Evolutionary conservation across 2,329 filamentous ascomycete genomes (phyloP).

Genomic region (Paecilomyces variotii): DNA sequence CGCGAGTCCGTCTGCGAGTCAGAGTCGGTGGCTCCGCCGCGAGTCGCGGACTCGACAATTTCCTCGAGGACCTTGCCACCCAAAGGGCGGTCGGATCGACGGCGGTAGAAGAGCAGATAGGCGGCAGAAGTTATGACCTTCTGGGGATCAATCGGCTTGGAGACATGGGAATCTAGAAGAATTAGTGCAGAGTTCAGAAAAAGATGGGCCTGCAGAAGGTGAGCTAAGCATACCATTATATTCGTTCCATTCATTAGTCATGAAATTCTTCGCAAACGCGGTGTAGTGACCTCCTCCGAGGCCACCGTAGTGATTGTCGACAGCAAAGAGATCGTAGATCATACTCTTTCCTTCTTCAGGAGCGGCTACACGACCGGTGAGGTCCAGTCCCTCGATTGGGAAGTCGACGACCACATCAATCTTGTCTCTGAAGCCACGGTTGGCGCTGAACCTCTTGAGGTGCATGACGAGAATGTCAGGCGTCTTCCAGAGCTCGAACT

Average conservation of each 20-base stretch:
- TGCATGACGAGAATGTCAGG: constrained; percentile 94
- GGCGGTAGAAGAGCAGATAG: constrained; percentile 92
- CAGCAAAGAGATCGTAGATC: constrained; percentile 86
- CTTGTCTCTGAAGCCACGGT: constrained; percentile 76
- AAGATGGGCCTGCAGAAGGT: background rate
- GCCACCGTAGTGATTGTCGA: constrained; percentile 92
- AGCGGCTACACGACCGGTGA: constrained; percentile 69
- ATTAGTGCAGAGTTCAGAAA: constrained; percentile 32
- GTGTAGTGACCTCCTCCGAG: constrained; percentile 95
- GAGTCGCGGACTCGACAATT: constrained; percentile 57
- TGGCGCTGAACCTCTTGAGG: constrained; percentile 88
- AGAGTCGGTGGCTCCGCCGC: constrained; percentile 41
- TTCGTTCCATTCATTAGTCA: constrained; percentile 84
- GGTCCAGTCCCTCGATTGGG: constrained; percentile 76
- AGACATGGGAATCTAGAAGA: constrained; percentile 63
- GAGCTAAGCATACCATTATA: constrained; percentile 69
- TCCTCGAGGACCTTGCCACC: constrained; percentile 69
- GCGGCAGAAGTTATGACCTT: constrained; percentile 66
- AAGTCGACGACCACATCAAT: constrained; percentile 87
- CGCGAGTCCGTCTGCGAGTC: constrained; percentile 36
- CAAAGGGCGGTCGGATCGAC: constrained; percentile 66
- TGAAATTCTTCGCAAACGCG: constrained; percentile 86
- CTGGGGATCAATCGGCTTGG: constrained; percentile 50
- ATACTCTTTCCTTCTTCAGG: constrained; percentile 73
- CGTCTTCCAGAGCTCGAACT: constrained; percentile 92